A percentile compares a stretch with the other conserved stretches of the same genome.
These are phyloP conservation scores for Dendrocalamus latiflorus DNA, from an alignment of 202 grass and related monocot genomes.

Conservation along the genomic window DNA sequence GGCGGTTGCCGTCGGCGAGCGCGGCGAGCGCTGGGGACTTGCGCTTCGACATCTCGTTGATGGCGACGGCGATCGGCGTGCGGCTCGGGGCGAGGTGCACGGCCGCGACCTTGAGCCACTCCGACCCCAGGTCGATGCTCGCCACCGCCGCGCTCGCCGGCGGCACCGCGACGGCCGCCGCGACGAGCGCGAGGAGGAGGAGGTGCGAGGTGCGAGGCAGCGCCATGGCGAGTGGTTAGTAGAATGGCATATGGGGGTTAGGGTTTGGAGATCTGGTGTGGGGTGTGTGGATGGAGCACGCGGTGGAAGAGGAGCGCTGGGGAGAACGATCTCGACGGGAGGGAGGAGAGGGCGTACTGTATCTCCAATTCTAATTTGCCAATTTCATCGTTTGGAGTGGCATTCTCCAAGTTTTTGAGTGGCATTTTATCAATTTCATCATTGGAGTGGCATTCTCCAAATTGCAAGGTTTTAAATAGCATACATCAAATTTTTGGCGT, in stretches of 20 bases:
- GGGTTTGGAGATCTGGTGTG: slow-evolving; percentile 46
- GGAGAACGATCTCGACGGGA: slow-evolving; percentile 47
- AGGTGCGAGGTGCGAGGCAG: not conserved
- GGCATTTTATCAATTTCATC: too few species aligned
- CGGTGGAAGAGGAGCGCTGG: slow-evolving; percentile 17
- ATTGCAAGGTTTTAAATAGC: too few species aligned
- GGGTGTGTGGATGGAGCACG: slow-evolving; percentile 30
- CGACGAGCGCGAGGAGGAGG: slow-evolving; percentile 22
- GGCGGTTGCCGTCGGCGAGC: slow-evolving; percentile 64
- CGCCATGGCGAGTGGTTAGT: slow-evolving; percentile 32
- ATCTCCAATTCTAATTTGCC: slow-evolving; percentile 2
- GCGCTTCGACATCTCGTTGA: slow-evolving; percentile 99
- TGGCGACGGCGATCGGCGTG: slow-evolving; percentile 72
- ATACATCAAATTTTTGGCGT: too few species aligned
- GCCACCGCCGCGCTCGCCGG: slow-evolving; percentile 80
- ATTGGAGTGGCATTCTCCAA: too few species aligned
- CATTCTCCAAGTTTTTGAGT: too few species aligned
- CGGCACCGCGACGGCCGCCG: not conserved
- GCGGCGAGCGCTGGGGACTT: slow-evolving; percentile 87
- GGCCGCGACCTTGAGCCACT: slow-evolving; percentile 92
- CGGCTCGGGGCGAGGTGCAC: slow-evolving; percentile 84
- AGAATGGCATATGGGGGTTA: slow-evolving; percentile 33
- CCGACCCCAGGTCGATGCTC: slow-evolving; percentile 96
- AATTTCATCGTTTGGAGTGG: too few species aligned
- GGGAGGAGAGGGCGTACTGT: slow-evolving; percentile 11